Base-by-base conservation (phyloP, 306 rosid genomes). In the Corylus avellana region DNA sequence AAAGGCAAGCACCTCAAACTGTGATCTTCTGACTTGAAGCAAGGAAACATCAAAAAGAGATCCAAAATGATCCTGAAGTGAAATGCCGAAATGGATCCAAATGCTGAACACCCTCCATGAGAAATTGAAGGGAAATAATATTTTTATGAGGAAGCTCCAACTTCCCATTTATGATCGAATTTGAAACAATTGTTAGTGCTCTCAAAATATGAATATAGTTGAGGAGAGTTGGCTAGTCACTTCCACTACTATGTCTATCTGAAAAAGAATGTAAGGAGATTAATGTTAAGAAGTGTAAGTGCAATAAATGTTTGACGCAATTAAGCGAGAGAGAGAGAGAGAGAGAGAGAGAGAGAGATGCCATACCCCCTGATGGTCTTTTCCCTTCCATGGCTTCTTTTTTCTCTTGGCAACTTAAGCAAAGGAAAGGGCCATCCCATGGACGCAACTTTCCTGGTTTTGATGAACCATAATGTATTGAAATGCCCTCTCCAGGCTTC, bases 311-410 rank as follows among this genome's bases (percentile, higher is more conserved):
- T 42, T 17, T 29, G 17, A 78, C 62, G 48, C 18, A 47, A 44
- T 76, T 49, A 29, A 75, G 54, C 70, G 64, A 61, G 62, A 73
- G 44, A 61, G 54, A 57, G 77, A 82, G 17, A 66, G 70, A 70
- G 55, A 69, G 76, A 35, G 77, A 75, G 53, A 46, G 10, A 73
- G 47, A 66, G 12, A 68, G 66, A 77, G 47, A 42, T 25, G 49
- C 78, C 71, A 58, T 80, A 87, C 88, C 75, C 85, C 98, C 98
- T 50, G 87, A 73, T 20, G 80, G 77, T 92, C 89, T 87, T 84
- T 91, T 93, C 81, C 98, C 99, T 87, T 96, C 99, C 99, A 96
- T 96, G 80, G 99, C 99, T 82, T 91, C 99, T 89, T 91, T 93
- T 88, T 96, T 96, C 88, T 86, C 99, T 79, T 93, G 98, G 83